phyloP scores from a whole-genome alignment of 352 stramenopile species.

The Pythium coloratum region DNA sequence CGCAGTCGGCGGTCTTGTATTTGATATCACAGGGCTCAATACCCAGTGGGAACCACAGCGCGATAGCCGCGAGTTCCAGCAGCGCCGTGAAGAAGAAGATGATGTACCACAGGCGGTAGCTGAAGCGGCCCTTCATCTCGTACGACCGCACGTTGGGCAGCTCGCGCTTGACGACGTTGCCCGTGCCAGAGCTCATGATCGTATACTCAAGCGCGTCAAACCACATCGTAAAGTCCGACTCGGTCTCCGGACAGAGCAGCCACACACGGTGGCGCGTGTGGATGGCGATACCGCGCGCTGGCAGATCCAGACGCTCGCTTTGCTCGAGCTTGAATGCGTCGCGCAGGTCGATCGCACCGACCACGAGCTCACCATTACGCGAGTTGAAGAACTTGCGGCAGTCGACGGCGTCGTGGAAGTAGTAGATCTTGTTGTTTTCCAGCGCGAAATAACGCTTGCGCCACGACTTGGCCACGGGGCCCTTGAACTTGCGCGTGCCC shows the following conservation, averaged over 20 bases:
- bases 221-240: constrained; percentile 86
- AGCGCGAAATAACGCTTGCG: constrained; percentile 83
- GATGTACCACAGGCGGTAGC: constrained; percentile 79
- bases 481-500: constrained; percentile 78
- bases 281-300: constrained; percentile 79
- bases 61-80: constrained; percentile 64
- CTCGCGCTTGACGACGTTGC: constrained; percentile 87
- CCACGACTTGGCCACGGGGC: constrained; percentile 78
- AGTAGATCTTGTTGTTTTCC: constrained; percentile 84
- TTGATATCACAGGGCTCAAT: constrained; percentile 69
- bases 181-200: constrained; percentile 70
- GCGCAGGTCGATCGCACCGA: constrained; percentile 73
- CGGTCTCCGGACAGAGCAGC: constrained; percentile 82
- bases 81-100: constrained; percentile 72
- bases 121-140: constrained; percentile 84
- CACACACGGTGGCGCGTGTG: constrained; percentile 82
- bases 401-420: constrained; percentile 84
- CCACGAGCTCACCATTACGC: constrained; percentile 69
- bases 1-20: constrained; percentile 9
- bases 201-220: constrained; percentile 77
- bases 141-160: constrained; percentile 89
- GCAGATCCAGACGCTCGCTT: constrained; percentile 76
- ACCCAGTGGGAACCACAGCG: constrained; percentile 84
- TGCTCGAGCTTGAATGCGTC: constrained; percentile 80
- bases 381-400: constrained; percentile 87